phyloP scores from a whole-genome alignment of 306 rosid species.

The Fagus crenata region DNA sequence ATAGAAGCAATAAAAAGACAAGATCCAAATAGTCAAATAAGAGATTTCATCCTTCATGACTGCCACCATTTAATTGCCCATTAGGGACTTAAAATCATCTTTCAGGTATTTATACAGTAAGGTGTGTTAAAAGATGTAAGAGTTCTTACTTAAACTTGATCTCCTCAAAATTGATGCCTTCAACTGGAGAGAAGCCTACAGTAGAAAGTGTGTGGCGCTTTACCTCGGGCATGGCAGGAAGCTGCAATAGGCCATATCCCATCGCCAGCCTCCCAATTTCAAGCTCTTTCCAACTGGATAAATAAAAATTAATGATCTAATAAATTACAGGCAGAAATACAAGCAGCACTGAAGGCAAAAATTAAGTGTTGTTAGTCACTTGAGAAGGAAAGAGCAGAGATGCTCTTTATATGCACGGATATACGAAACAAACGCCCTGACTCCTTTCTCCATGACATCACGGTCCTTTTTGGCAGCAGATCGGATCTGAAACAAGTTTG shows the following conservation, averaged over 20 bases:
- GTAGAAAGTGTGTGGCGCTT: constrained; percentile 71
- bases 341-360: constrained; percentile 13
- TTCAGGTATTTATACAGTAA: neutral
- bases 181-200: constrained; percentile 70
- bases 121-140: neutral
- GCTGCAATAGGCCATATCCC: constrained; percentile 85
- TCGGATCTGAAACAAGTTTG: constrained; percentile 59
- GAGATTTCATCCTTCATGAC: neutral
- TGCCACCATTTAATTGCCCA: too few relatives aligned
- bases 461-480: constrained; percentile 76
- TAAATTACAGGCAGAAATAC: constrained; percentile 14
- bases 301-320: constrained; percentile 20
- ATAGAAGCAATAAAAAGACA: neutral
- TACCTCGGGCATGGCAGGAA: constrained; percentile 83
- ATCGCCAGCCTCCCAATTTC: constrained; percentile 87
- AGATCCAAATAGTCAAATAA: neutral
- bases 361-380: constrained; percentile 38
- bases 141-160: constrained; percentile 71
- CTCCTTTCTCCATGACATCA: constrained; percentile 91
- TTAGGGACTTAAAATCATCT: constrained; percentile 1
- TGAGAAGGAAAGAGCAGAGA: constrained; percentile 79
- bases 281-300: constrained; percentile 85
- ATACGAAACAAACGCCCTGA: constrained; percentile 87
- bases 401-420: constrained; percentile 91
- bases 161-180: constrained; percentile 68